Percentiles rank a stretch among this genome's conserved stretches.
Conservation (phyloP, 2,329 filamentous ascomycete genomes). For the Stromatinia cepivora region DNA sequence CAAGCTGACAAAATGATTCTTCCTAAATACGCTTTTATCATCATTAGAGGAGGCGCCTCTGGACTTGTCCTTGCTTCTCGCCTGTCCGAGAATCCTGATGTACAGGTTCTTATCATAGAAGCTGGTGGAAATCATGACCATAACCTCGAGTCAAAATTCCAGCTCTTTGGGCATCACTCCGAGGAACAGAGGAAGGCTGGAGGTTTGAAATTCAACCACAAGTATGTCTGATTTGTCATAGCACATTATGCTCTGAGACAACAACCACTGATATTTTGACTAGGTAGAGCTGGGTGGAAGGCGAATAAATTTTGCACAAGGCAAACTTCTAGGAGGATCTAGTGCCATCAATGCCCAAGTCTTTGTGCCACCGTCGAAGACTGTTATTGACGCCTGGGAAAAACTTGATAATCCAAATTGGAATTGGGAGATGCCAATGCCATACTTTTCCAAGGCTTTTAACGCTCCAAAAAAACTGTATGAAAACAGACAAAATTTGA, state of each 20-base stretch:
- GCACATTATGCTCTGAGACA: background rate
- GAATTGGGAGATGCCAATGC: conserved; percentile 43
- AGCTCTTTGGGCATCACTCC: background rate
- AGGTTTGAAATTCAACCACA: conserved; percentile 18
- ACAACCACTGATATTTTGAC: too few species aligned
- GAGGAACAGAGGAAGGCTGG: conserved; percentile 23
- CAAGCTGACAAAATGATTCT: too few species aligned
- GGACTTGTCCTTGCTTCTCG: conserved; percentile 42
- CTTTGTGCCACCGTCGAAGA: conserved; percentile 27
- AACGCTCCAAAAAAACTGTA: conserved; percentile 3
- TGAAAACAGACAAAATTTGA: too few species aligned
- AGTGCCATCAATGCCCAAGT: conserved; percentile 44
- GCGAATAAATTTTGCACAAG: conserved; percentile 29
- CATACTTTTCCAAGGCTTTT: conserved; percentile 45
- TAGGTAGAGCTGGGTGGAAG: background rate
- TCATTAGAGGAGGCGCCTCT: background rate
- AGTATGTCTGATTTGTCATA: background rate
- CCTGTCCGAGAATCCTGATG: conserved; percentile 42
- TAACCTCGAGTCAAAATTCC: conserved; percentile 44
- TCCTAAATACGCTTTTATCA: background rate
- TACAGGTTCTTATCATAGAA: conserved; percentile 46
- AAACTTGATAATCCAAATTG: conserved; percentile 43
- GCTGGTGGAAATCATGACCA: conserved; percentile 42
- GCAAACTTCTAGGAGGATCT: conserved; percentile 42
- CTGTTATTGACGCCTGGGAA: conserved; percentile 34